phyloP scores from a whole-genome alignment of 169 alveolate species.

The Eimeria zaria region DNA sequence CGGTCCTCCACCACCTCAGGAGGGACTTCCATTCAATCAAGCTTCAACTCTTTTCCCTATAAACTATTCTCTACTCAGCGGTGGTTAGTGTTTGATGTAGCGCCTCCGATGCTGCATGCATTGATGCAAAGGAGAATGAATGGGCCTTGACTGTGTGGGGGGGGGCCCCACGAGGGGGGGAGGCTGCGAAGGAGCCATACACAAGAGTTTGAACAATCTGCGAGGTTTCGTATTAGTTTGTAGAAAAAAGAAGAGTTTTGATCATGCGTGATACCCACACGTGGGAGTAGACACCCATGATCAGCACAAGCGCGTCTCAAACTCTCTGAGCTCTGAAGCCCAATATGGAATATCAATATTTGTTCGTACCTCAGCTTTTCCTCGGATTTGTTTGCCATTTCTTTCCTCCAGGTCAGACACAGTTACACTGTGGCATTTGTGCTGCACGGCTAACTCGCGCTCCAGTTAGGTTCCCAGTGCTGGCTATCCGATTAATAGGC shows the following conservation, averaged over 20 bases:
- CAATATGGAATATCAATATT: not conserved
- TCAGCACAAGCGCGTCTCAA: slow-evolving; percentile 4
- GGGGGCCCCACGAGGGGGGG: slow-evolving; percentile 31
- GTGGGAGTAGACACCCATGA: not conserved
- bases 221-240: slow-evolving; percentile 26
- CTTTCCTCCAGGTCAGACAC: not conserved
- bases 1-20: slow-evolving; percentile 31
- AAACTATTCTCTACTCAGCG: not conserved
- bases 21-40: slow-evolving; percentile 9
- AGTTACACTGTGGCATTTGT: not conserved
- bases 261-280: not conserved
- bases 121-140: not conserved
- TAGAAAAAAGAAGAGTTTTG: not conserved
- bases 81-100: not conserved
- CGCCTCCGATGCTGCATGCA: slow-evolving; percentile 9
- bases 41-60: not conserved
- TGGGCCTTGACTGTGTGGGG: slow-evolving; percentile 45
- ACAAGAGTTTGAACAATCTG: not conserved
- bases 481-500: not conserved
- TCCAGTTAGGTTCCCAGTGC: not conserved
- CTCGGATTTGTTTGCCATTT: not conserved
- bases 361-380: not conserved
- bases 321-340: not conserved
- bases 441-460: slow-evolving; percentile 36
- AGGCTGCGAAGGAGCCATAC: not conserved